Evolutionary conservation across 371 early-diverging fungal species (phyloP), one percentile per base, ranked within the genome.

Genomic region (Racocetra persica): DNA sequence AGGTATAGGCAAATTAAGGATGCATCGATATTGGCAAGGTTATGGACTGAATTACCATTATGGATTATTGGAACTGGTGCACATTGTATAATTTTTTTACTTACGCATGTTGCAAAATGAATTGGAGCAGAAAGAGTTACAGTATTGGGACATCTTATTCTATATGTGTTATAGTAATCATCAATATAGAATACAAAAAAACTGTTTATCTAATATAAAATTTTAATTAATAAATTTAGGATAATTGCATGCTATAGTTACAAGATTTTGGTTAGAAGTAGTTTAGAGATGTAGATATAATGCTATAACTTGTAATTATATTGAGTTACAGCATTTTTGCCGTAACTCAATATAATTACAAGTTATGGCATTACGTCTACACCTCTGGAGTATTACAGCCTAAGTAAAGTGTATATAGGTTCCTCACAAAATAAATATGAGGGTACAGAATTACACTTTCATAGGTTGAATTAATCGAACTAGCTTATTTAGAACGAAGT

Each of bases 1-100:
- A 69, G 41, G 45, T 69, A 6, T 6, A 7, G 41, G 6, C 10
- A 45, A 45, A 69, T 69, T n/a, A 16, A n/a, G 18, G 0, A 45
- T 45, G 69, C 49, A 16, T 69, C 18, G 20, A 69, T 69, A 69
- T 69, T 69, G 20, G 4, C n/a, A 45, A 45, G 7, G 45, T 69
- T 69, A 69, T 69, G 69, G 4, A 69, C 22, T 38, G 38, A 69
- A 20, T 45, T 45, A 10, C 45, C 49, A 69, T 69, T 69, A n/a
- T 45, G 45, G 10, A 60, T 18, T 45, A 45, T n/a, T 45, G 41
- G 41, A 45, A 69, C 24, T 69, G 4, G 0, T n/a, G 6, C 1
- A 69, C 8, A 8, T 2, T 45, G 16, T n/a, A 2, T 41, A n/a
- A 69, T 45, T n/a, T 18, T 6, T 45, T 69, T 69, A 24, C 8